Evolutionary conservation across 2,329 filamentous ascomycete genomes (phyloP).

Genomic region (Fusarium fujikuroi): DNA sequence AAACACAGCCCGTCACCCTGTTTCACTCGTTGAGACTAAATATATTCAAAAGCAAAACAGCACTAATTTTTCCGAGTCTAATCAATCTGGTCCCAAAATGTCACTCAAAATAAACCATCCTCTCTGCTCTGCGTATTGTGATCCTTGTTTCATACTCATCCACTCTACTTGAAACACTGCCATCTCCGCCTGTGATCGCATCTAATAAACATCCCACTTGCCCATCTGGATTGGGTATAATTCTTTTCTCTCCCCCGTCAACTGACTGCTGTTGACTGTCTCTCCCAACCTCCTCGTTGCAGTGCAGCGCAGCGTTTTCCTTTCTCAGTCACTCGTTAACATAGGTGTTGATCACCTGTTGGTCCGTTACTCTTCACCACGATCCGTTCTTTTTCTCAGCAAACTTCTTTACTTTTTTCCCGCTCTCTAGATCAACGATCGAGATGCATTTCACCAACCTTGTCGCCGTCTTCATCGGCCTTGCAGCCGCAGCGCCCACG

Average conservation of each 20-base stretch:
- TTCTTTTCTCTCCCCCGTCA: background rate
- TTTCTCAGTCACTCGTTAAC: conserved; percentile 37
- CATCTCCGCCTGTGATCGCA: conserved; percentile 31
- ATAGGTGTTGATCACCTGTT: conserved; percentile 36
- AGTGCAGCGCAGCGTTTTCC: conserved; percentile 21
- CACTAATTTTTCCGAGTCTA: background rate
- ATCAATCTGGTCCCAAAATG: background rate
- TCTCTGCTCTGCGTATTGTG: conserved; percentile 4
- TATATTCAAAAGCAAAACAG: background rate
- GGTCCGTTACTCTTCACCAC: conserved; percentile 18
- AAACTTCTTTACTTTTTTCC: background rate
- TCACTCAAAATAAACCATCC: background rate
- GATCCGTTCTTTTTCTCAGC: background rate
- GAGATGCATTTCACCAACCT: conserved; percentile 31
- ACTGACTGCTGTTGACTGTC: background rate
- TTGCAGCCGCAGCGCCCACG: conserved; percentile 31
- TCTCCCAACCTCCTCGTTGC: conserved; percentile 8
- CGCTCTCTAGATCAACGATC: background rate
- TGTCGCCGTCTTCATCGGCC: conserved; percentile 16
- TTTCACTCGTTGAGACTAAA: background rate
- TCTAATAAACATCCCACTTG: conserved; percentile 6
- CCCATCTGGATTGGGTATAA: background rate
- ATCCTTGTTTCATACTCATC: conserved; percentile 25
- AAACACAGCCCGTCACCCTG: conserved; percentile 2
- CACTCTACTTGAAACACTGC: conserved; percentile 41